Evolutionary conservation across 176 grass and related monocot genomes (phyloP), one percentile per base, ranked within the genome.

Genomic region (Phoenix roebelenii): DNA sequence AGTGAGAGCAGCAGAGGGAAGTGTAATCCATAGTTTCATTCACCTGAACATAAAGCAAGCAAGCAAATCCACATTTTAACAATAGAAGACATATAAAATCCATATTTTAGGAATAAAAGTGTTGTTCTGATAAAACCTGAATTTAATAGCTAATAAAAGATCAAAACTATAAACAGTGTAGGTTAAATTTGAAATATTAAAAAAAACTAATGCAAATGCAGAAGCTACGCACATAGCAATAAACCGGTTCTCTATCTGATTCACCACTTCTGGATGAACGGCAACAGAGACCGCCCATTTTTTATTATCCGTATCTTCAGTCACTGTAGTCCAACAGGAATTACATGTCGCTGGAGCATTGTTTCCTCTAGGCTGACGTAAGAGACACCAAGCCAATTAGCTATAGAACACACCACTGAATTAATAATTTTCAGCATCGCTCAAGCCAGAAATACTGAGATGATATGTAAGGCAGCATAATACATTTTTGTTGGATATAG

Each of bases 201-300:
- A 55, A 59, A 4, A 17, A 44, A 58, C 3, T 19, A 12, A 58
- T 17, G 49, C 15, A 68, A 29, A 53, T 19, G 25, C 35, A 59
- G 48, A 12, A 55, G 51, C 24, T 55, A 78, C 81, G 54, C 90
- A 97, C 87, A 85, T 80, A 88, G 67, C 77, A 65, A 71, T 70
- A 79, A 81, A 58, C 52, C 22, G 77, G 86, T 66, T 71, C 79
- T 62, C 80, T 81, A 57, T 85, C 78, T 52, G 61, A 64, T 65
- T 85, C 78, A 63, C 78, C 61, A 63, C 78, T 56, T 75, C 79
- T 83, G 29, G 87, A 79, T 16, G 78, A 81, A 77, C 65, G 76
- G 72, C 83, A 97, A 70, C 83, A 96, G 74, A 83, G 90, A 30
- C 86, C 81, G 80, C 87, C 92, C 92, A 97, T 97, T 63, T 84